Evolutionary conservation across 2,329 filamentous ascomycete species (phyloP), one percentile per base, ranked within the genome.

Genomic region (Calonectria montana): DNA sequence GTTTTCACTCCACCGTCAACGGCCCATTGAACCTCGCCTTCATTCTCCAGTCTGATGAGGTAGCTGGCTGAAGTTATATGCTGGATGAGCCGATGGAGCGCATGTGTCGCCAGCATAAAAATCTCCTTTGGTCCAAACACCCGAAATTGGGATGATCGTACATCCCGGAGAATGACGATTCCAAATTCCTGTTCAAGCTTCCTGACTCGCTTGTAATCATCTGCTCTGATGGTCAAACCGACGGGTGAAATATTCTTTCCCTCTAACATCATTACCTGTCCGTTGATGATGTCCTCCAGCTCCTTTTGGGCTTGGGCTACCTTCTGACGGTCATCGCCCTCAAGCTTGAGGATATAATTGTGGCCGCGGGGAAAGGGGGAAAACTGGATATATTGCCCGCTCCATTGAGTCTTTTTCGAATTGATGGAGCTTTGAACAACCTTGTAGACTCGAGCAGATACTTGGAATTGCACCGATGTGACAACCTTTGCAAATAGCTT

Each of bases 401-500:
- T 75, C 84, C 84, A 87, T 1, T 10, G 68, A 1, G 67, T 55
- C 25, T 73, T 76, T 0, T 81, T 71, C 2, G 72, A 29, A 7
- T 80, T 73, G 5, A 87, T 77, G 18, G 75, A 77, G 1, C 41
- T 41, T 57, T 81, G 74, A 2, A 84, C 72, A 9, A 80, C 82
- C 1, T 74, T 57, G 67, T 83, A 85, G 4, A 87, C 79, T 1
- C 72, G 71, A 2, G 65, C 76, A 2, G 75, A 71, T n/a, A 87
- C 77, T 61, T 84, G 86, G 71, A 86, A 82, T 55, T 81, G 83
- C 15, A 81, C 81, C 0, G 82, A 81, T 16, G 81, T 78, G 2
- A 87, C 74, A 7, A 83, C 75, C n/a, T 78, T 77, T 1, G 85
- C 77, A 2, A 82, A 84, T 1, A 88, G 76, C 37, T 80, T 84